These are phyloP conservation scores for Cutaneotrichosporon sp. DNA, from an alignment of 1,284 basidiomycete genomes.

Conservation along the genomic window DNA sequence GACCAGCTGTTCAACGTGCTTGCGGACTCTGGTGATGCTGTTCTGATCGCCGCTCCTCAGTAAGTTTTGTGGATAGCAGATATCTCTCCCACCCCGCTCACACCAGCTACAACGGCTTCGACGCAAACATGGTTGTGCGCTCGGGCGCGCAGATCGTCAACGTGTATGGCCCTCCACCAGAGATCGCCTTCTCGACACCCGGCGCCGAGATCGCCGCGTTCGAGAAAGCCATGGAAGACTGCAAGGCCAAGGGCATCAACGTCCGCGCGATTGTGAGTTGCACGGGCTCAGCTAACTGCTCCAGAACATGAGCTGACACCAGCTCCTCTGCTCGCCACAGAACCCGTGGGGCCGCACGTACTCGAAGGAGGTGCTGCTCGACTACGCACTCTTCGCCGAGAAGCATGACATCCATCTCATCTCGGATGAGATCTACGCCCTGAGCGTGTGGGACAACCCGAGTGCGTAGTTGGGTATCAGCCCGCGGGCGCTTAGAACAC, in stretches of 20 bases:
- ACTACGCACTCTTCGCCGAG: constrained; percentile 53
- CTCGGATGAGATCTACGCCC: constrained; percentile 55
- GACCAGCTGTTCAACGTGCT: constrained; percentile 42
- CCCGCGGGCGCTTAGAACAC: neutral
- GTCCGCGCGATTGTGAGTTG: constrained; percentile 40
- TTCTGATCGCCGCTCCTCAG: constrained; percentile 41
- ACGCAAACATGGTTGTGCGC: constrained; percentile 26
- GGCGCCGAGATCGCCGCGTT: constrained; percentile 15
- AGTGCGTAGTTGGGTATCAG: constrained; percentile 24
- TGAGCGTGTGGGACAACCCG: constrained; percentile 48
- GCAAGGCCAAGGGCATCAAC: constrained; percentile 32
- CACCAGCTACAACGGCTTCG: constrained; percentile 42
- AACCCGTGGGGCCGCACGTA: constrained; percentile 53
- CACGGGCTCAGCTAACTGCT: neutral
- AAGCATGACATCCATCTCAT: constrained; percentile 53
- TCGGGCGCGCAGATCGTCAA: constrained; percentile 12
- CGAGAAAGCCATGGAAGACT: constrained; percentile 29
- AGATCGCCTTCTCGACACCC: constrained; percentile 7
- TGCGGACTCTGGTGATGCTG: constrained; percentile 39
- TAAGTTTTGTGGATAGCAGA: constrained; percentile 4
- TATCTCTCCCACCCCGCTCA: neutral
- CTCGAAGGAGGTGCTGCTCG: constrained; percentile 49
- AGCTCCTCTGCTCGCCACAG: constrained; percentile 54
- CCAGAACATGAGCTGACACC: neutral
- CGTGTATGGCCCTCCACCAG: constrained; percentile 14